phyloP scores from a whole-genome alignment of 805 yeast species.

The Blastobotrys mokoenaii region DNA sequence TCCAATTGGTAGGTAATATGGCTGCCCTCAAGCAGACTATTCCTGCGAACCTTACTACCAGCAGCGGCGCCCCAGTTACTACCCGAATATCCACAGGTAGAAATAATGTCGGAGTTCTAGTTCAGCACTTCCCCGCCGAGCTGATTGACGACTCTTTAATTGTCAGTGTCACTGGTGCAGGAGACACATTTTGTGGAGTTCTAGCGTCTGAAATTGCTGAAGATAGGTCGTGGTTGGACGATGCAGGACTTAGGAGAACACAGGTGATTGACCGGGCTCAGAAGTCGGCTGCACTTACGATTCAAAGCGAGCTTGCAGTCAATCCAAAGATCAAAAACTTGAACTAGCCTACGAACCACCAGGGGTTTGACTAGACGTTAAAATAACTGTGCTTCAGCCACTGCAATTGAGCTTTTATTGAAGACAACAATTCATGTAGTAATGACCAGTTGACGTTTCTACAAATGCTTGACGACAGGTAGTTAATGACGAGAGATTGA shows the following conservation, averaged over 20 bases:
- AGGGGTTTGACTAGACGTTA: too few species aligned
- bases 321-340: conserved; percentile 7
- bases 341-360: too few species aligned
- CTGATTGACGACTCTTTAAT: conserved; percentile 33
- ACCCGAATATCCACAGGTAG: neutral
- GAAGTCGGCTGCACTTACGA: conserved; percentile 29
- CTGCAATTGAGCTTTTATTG: too few species aligned
- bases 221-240: conserved; percentile 25
- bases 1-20: conserved; percentile 29
- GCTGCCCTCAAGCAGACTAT: conserved; percentile 13
- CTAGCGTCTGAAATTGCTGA: conserved; percentile 38
- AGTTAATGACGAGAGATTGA: too few species aligned
- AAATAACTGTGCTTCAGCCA: too few species aligned
- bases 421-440: neutral
- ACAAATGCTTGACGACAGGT: too few species aligned
- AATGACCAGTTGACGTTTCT: neutral
- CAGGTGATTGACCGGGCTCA: conserved; percentile 28
- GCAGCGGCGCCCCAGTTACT: neutral
- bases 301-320: conserved; percentile 27
- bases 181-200: conserved; percentile 71
- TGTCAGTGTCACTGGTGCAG: conserved; percentile 78
- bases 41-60: conserved; percentile 1
- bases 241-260: conserved; percentile 24
- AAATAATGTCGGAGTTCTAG: conserved; percentile 39
- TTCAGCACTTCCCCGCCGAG: conserved; percentile 52